Base-by-base conservation (phyloP, 2,329 filamentous ascomycete genomes). In the Dactylonectria macrodidyma region DNA sequence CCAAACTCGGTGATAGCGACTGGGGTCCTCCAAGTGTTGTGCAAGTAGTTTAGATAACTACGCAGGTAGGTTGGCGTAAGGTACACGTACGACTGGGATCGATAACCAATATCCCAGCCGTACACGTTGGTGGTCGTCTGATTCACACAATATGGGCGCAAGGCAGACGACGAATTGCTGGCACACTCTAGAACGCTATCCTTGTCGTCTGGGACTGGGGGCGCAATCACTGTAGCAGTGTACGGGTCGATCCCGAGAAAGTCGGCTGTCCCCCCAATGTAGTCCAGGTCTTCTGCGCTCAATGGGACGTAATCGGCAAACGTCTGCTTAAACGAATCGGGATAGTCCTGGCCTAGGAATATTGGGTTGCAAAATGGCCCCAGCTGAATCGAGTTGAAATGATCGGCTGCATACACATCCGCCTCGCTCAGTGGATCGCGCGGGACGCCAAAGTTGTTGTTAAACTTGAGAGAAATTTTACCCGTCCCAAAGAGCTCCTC, bases 31-130 rank as follows among this genome's bases (percentile, higher is more conserved):
- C 86, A 91, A 0, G 86, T 90, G 76, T 90, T 90, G 82, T 85
- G 88, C 2, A 91, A 78, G 72, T 90, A 91, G 70, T 81, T 85
- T 5, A 89, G 80, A 68, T 87, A 86, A 60, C 81, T 82, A 59
- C 87, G 83, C n/a, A 91, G 82, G 70, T 89, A 90, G 2, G 82
- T 83, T 0, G 89, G 89, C 0, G 89, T 87, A 38, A 87, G 85
- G 77, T 90, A 89, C n/a, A 87, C 84, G 72, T 89, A 89, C 2
- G 82, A 82, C 38, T 88, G 80, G 2, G 86, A 88, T 12, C 83
- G 81, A 68, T 89, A 89, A 22, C 89, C 89, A 56, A 90, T 87
- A 70, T 87, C 81, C 89, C 89, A 91, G 2, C 87, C 88, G 34
- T 84, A 84, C 2, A 80, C 76, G 46, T 86, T 86, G 1, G 76